Conservation (phyloP, 2,329 filamentous ascomycete genomes). For the Cytospora piceicola region DNA sequence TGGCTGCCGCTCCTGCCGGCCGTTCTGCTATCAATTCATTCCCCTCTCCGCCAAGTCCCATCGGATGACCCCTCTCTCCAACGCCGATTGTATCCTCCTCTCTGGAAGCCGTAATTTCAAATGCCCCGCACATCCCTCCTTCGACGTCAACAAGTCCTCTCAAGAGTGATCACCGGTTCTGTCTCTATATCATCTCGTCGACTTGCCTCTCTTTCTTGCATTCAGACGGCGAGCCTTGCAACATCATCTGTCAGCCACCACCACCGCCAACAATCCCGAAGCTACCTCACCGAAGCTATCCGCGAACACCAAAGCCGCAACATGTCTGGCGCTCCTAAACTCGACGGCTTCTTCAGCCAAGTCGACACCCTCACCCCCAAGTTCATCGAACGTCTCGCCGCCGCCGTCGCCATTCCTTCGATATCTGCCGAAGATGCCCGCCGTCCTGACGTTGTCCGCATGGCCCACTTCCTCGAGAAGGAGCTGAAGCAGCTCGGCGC, state of each 20-base stretch:
- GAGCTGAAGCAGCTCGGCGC: constrained; percentile 86
- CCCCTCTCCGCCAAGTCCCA: background rate
- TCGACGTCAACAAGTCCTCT: constrained; percentile 27
- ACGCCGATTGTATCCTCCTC: constrained; percentile 23
- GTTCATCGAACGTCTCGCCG: constrained; percentile 88
- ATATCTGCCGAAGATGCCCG: constrained; percentile 89
- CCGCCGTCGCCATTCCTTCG: constrained; percentile 95
- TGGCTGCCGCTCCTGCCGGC: background rate
- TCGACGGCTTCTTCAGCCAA: constrained; percentile 92
- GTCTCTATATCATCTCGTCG: constrained; percentile 25
- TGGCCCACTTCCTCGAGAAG: constrained; percentile 87
- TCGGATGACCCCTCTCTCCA: constrained; percentile 19
- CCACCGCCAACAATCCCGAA: constrained; percentile 34
- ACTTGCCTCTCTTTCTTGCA: constrained; percentile 25
- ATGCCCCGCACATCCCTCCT: constrained; percentile 54
- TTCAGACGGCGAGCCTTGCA: constrained; percentile 1
- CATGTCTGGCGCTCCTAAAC: constrained; percentile 76
- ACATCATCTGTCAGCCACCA: background rate
- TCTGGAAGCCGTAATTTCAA: constrained; percentile 28
- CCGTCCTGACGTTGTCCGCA: constrained; percentile 90
- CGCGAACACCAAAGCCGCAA: constrained; percentile 66
- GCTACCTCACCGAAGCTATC: constrained; percentile 58
- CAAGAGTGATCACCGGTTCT: constrained; percentile 13
- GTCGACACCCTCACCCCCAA: constrained; percentile 77
- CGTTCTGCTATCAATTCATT: background rate